A percentile compares a stretch with the other conserved stretches of the same genome.
These are phyloP conservation scores for Triticum timopheevii DNA, from an alignment of 176 grass and related monocot species.

Conservation along the genomic window DNA sequence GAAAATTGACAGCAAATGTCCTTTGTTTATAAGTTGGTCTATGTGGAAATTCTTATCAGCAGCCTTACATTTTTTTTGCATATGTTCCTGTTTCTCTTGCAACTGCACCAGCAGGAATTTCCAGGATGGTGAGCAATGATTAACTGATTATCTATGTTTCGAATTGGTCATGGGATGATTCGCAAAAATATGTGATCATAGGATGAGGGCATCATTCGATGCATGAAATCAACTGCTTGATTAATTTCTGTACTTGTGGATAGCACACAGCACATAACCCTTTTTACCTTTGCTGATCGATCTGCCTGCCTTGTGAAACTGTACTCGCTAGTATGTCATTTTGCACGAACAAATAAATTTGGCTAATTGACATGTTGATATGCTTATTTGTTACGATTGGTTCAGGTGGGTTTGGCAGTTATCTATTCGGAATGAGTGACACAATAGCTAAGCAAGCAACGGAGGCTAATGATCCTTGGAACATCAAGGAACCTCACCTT, in stretches of 20 bases:
- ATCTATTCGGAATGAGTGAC: slow-evolving; percentile 83
- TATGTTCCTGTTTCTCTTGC: background rate
- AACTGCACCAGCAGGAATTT: background rate
- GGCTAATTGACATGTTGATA: background rate
- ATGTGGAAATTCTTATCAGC: background rate
- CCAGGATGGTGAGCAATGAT: background rate
- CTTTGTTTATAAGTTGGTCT: background rate
- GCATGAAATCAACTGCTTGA: slow-evolving; percentile 1
- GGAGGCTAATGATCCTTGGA: slow-evolving; percentile 57
- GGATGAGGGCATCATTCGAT: background rate
- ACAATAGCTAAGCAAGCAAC: slow-evolving; percentile 64
- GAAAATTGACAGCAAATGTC: background rate
- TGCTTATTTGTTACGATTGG: slow-evolving; percentile 28
- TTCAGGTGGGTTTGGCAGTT: slow-evolving; percentile 91
- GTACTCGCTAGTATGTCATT: slow-evolving; percentile 5
- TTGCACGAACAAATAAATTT: background rate
- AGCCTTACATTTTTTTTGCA: background rate
- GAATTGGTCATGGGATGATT: background rate
- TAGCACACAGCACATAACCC: background rate
- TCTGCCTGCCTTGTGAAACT: background rate
- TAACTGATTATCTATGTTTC: slow-evolving; percentile 11
- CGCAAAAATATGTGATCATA: background rate
- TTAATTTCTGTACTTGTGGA: background rate
- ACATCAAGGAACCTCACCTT: slow-evolving; percentile 76
- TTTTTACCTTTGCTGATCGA: background rate